Base-by-base conservation (phyloP, 2,329 filamentous ascomycete genomes). In the Neophaeococcomyces mojaviensis region DNA sequence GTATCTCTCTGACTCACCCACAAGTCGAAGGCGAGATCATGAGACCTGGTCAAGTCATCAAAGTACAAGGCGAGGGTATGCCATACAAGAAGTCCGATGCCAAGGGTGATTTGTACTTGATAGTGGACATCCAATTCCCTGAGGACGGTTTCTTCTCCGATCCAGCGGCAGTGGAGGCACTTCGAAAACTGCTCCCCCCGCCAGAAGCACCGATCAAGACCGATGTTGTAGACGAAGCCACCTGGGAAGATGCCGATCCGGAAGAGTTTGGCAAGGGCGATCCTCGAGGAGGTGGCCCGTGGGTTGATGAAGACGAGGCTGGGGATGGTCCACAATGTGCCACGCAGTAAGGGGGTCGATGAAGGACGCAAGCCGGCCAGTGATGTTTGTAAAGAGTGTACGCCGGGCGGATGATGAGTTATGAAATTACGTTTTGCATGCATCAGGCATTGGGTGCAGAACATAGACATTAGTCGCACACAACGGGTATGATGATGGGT, bases 41-140 rank as follows among this genome's bases (percentile, higher is more conserved):
- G 30, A 79, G 81, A 20, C 89, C 92, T 0, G 84, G 82, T 20
- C 86, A 98, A 61, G 78, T 90, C 6, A 74, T 98, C 57, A 95
- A 88, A 71, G 72, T 98, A 1, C 67, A 75, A 2, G 88, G 88
- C 20, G 92, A 98, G 69, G 92, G 92, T 49, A 98, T 98, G 92
- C 92, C 92, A 2, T 67, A 82, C 57, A 96, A 96, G 75, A 81
- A 82, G 47, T 86, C 83, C 52, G 92, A 98, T 32, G 61, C 70
- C 3, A 88, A 81, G 62, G 92, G 92, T 35, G 88, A 97, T 60
- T 71, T 98, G 15, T 98, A 90, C 66, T 73, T 98, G 34, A 71
- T 85, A 31, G 82, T 96, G 53, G 82, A 92, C 58, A 77, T 98
- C 52, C 78, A 87, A 45, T 97, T 97, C 70, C 92, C 92, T 2